phyloP scores from a whole-genome alignment of 257 asterid species.

The Nicotiana noctiflora region DNA sequence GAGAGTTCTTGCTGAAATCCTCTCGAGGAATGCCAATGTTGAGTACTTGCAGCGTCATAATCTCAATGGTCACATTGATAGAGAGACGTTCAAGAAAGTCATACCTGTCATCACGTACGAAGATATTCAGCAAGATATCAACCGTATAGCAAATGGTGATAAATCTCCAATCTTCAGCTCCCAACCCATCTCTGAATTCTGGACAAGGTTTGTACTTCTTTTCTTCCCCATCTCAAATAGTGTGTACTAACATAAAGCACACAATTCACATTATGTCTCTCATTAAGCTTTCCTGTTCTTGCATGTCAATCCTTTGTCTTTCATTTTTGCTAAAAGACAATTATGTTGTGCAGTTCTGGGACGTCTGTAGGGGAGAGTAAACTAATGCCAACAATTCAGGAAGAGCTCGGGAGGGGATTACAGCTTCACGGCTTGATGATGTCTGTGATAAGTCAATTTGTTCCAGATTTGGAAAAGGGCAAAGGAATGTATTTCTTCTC shows the following conservation, averaged over 20 bases:
- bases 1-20: constrained; percentile 32
- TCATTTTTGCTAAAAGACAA: not conserved
- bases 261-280: not conserved
- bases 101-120: constrained; percentile 33
- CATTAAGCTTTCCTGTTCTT: not conserved
- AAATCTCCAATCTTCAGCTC: constrained; percentile 28
- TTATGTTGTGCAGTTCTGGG: not conserved
- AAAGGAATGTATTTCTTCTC: constrained; percentile 9
- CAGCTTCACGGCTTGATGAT: not conserved
- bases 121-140: constrained; percentile 26
- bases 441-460: constrained; percentile 7
- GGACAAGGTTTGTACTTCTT: constrained; percentile 19
- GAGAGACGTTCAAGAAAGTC: constrained; percentile 31
- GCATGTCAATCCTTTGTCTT: not conserved
- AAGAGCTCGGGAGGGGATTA: constrained; percentile 4
- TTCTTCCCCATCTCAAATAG: not conserved
- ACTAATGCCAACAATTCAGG: not conserved
- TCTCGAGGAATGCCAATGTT: constrained; percentile 23
- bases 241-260: not conserved
- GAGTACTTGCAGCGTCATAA: constrained; percentile 26
- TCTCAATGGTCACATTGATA: constrained; percentile 24
- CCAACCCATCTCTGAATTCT: constrained; percentile 34
- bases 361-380: not conserved
- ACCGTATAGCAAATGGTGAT: constrained; percentile 29
- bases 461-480: constrained; percentile 6